Base-by-base conservation (phyloP, 208 protist species). In the Eutreptiella sp. region DNA sequence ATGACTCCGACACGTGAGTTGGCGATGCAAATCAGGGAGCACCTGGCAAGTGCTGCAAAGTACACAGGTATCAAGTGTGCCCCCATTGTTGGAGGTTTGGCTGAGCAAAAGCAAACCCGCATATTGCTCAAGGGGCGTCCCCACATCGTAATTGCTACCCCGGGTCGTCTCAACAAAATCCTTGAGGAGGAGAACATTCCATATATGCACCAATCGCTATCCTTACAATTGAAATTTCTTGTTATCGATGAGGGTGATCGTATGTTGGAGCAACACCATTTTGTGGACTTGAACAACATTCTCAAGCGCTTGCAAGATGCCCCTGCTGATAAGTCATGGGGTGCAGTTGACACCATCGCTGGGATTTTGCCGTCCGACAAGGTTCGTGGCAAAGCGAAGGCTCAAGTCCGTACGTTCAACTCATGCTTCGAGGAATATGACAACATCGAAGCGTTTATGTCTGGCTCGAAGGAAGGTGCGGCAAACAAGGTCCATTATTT, bases 231-330 rank as follows among this genome's bases (percentile, higher is more conserved):
- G 61, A 47, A 66, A 43, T 98, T 85, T 69, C 72, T 99, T 0
- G 91, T 98, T 4, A 77, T 99, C 2, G 97, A 99, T 73, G 96
- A 99, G 75, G 96, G 94, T 0, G 97, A 99, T 63, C 80, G 95
- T 53, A 94, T 99, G 83, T 88, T 99, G 66, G 94, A 99, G 66
- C n/a, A n/a, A n/a, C n/a, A n/a, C n/a, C n/a, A n/a, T n/a, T n/a
- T n/a, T n/a, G n/a, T n/a, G n/a, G n/a, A n/a, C n/a, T n/a, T n/a
- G n/a, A n/a, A n/a, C n/a, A n/a, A n/a, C n/a, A n/a, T n/a, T n/a
- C n/a, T n/a, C n/a, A n/a, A n/a, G n/a, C n/a, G n/a, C n/a, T n/a
- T n/a, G n/a, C n/a, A n/a, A n/a, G n/a, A n/a, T n/a, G n/a, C n/a
- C n/a, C n/a, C n/a, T n/a, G n/a, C n/a, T n/a, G n/a, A n/a, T n/a